phyloP scores from a whole-genome alignment of 1,284 basidiomycete genomes.

The Vanrija sp. region DNA sequence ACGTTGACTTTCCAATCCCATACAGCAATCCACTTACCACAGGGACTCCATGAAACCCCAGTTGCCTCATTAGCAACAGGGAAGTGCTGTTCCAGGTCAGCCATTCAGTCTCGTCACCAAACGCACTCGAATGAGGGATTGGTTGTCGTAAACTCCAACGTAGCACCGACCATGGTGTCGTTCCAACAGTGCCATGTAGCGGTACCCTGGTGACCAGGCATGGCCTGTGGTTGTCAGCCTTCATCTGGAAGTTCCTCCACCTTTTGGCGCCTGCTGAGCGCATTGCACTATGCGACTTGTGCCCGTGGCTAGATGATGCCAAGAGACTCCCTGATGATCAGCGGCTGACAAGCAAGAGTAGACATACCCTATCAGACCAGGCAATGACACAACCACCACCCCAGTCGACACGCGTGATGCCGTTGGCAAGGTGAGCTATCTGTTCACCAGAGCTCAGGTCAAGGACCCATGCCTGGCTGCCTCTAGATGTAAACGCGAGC shows the following conservation, averaged over 20 bases:
- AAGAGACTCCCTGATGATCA: conserved; percentile 67
- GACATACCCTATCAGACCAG: conserved; percentile 78
- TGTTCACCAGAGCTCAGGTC: conserved; percentile 59
- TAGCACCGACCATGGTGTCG: conserved; percentile 80
- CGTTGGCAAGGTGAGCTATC: conserved; percentile 58
- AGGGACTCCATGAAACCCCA: conserved; percentile 74
- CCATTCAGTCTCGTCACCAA: neutral
- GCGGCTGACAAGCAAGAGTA: conserved; percentile 1
- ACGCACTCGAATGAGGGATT: conserved; percentile 69
- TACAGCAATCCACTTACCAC: conserved; percentile 70
- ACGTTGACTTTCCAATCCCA: conserved; percentile 81
- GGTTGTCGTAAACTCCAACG: conserved; percentile 73
- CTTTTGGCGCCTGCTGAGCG: neutral
- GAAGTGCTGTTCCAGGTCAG: conserved; percentile 60
- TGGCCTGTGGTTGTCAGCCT: conserved; percentile 55
- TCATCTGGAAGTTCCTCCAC: conserved; percentile 11
- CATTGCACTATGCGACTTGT: conserved; percentile 49
- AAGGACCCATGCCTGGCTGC: conserved; percentile 58
- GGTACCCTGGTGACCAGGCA: conserved; percentile 69
- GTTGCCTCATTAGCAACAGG: conserved; percentile 70
- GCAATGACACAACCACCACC: conserved; percentile 74
- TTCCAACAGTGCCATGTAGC: conserved; percentile 76
- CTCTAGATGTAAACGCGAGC: conserved; percentile 65
- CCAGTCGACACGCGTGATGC: conserved; percentile 78
- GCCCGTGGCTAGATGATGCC: conserved; percentile 72